phyloP scores from a whole-genome alignment of 2,329 filamentous ascomycete species.

The Xylariaceae sp. region DNA sequence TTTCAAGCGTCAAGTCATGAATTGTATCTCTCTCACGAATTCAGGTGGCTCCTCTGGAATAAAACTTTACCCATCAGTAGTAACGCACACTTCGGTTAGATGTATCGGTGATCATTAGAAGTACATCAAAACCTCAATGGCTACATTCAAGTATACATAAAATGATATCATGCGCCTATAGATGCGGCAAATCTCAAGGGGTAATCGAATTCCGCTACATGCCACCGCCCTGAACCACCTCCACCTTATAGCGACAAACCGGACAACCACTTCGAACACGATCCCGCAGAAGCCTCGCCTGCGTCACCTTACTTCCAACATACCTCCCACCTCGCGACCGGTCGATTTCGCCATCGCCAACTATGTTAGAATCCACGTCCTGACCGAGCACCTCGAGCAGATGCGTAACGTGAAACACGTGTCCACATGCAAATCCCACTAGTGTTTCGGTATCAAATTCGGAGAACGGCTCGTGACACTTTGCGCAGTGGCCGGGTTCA shows the following conservation, averaged over 20 bases:
- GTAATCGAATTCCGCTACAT: too few species aligned
- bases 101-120: too few species aligned
- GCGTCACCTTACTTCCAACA: constrained; percentile 82
- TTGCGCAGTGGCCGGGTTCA: constrained; percentile 55
- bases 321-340: constrained; percentile 51
- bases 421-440: constrained; percentile 76
- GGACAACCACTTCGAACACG: constrained; percentile 64
- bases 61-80: too few species aligned
- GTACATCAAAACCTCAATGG: too few species aligned
- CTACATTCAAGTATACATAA: too few species aligned
- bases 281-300: constrained; percentile 73
- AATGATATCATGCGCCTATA: background rate
- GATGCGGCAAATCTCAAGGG: background rate
- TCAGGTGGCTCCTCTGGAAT: too few species aligned
- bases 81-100: too few species aligned
- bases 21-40: too few species aligned
- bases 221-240: constrained; percentile 18
- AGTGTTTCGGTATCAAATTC: constrained; percentile 67
- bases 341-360: constrained; percentile 18
- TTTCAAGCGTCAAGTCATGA: too few species aligned
- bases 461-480: constrained; percentile 53
- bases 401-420: constrained; percentile 75
- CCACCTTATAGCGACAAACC: constrained; percentile 43
- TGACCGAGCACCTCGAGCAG: constrained; percentile 53
- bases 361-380: constrained; percentile 37